Percentiles rank a stretch among this genome's conserved stretches.
These are phyloP conservation scores for Pythium vanterpoolii DNA, from an alignment of 352 stramenopile species.

Conservation along the genomic window DNA sequence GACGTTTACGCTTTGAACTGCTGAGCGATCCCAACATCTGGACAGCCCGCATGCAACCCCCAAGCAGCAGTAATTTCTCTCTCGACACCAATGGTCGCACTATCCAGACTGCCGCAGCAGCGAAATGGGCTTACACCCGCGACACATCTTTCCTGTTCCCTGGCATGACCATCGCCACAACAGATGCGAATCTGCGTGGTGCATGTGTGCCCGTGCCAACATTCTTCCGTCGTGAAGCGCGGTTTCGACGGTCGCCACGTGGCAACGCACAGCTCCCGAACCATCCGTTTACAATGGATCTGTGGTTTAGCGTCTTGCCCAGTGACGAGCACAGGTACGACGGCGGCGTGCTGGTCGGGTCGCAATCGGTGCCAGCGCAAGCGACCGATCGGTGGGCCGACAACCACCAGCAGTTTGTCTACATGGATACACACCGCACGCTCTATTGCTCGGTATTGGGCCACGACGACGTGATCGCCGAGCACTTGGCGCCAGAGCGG, in stretches of 20 bases:
- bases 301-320: slow-evolving; percentile 31
- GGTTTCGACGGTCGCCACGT: slow-evolving; percentile 1
- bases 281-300: slow-evolving; percentile 22
- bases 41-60: not conserved
- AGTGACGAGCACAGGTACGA: slow-evolving; percentile 9
- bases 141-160: slow-evolving; percentile 11
- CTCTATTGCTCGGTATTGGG: slow-evolving; percentile 31
- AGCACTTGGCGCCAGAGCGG: slow-evolving; percentile 1
- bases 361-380: slow-evolving; percentile 20
- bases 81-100: not conserved
- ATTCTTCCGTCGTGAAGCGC: slow-evolving; percentile 16
- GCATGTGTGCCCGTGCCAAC: slow-evolving; percentile 19
- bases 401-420: slow-evolving; percentile 28
- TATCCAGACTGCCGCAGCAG: not conserved
- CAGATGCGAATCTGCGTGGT: slow-evolving; percentile 8
- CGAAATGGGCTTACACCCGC: slow-evolving; percentile 9
- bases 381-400: slow-evolving; percentile 10
- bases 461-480: slow-evolving; percentile 7
- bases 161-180: not conserved
- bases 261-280: not conserved
- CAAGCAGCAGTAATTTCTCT: not conserved
- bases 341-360: slow-evolving; percentile 29
- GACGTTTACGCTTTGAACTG: not conserved
- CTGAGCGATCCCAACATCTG: slow-evolving; percentile 6
- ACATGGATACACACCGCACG: slow-evolving; percentile 21